phyloP scores from a whole-genome alignment of 371 early-diverging fungal species.

The Dipsacomyces acuminosporus region DNA sequence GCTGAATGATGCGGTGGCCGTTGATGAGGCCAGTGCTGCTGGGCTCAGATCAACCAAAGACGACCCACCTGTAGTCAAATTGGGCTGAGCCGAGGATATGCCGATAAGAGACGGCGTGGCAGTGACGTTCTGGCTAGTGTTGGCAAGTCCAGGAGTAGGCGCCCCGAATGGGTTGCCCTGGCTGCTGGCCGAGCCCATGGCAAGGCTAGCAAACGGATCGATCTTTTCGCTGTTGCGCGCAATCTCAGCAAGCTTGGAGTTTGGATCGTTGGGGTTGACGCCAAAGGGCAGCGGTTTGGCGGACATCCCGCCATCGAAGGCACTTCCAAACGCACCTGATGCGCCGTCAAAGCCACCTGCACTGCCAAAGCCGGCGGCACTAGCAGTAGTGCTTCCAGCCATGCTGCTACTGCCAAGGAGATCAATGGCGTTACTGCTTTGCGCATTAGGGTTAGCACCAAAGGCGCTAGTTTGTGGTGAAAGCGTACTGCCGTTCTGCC shows the following conservation, averaged over 20 bases:
- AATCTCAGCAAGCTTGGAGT: conserved; percentile 46
- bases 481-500: conserved; percentile 10
- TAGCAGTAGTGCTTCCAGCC: no score
- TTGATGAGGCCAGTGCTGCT: conserved; percentile 20
- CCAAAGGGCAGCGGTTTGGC: conserved; percentile 47
- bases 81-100: background rate
- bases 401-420: conserved; percentile 3
- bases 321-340: conserved; percentile 45
- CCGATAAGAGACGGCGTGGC: background rate
- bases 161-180: conserved; percentile 31
- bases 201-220: conserved; percentile 58
- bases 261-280: conserved; percentile 27
- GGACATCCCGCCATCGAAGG: conserved; percentile 45
- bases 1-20: conserved; percentile 10
- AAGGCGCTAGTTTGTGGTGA: background rate
- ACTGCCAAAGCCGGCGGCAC: background rate
- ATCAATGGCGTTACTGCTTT: background rate
- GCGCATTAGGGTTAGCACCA: conserved; percentile 3
- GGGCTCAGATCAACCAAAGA: conserved; percentile 33
- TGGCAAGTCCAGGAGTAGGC: background rate
- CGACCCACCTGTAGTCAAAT: conserved; percentile 10
- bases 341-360: conserved; percentile 31
- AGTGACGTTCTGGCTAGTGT: background rate
- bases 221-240: conserved; percentile 52
- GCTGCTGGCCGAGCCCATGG: conserved; percentile 28